phyloP scores from a whole-genome alignment of 495 filamentous ascomycete genomes.

The Lepidopterella palustris region DNA sequence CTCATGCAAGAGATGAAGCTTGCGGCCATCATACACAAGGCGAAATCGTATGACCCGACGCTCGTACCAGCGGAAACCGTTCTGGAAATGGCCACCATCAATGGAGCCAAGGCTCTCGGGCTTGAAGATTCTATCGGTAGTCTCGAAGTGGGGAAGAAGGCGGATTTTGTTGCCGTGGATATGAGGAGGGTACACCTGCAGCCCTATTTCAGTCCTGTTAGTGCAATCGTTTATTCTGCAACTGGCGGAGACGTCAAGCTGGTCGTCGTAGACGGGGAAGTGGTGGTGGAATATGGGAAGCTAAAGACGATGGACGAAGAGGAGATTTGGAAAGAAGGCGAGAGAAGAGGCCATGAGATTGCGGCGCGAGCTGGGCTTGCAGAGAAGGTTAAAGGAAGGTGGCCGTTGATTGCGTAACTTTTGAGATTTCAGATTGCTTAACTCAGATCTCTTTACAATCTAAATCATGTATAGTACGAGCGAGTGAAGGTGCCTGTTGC shows the following conservation, averaged over 20 bases:
- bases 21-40: constrained; percentile 47
- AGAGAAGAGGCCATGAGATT: constrained; percentile 36
- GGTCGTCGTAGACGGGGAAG: constrained; percentile 44
- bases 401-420: constrained; percentile 30
- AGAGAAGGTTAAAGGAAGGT: constrained; percentile 37
- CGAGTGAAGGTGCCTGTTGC: too few relatives aligned
- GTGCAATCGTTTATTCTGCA: constrained; percentile 44
- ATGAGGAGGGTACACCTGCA: constrained; percentile 39
- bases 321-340: constrained; percentile 17
- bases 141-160: constrained; percentile 50
- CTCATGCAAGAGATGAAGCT: constrained; percentile 49
- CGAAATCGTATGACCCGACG: constrained; percentile 42
- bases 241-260: constrained; percentile 46
- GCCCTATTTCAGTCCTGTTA: constrained; percentile 40
- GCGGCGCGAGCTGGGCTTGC: constrained; percentile 40
- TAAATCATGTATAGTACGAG: too few relatives aligned
- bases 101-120: constrained; percentile 45
- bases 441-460: too few relatives aligned
- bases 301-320: constrained; percentile 25
- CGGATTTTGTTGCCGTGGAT: constrained; percentile 44
- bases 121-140: constrained; percentile 43
- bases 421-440: too few relatives aligned
- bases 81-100: constrained; percentile 50
- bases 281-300: constrained; percentile 39
- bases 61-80: constrained; percentile 43